Evolutionary conservation across 202 grass and related monocot species (phyloP), one percentile per base, ranked within the genome.

Genomic region (Bolboschoenoplectus hybrid): DNA sequence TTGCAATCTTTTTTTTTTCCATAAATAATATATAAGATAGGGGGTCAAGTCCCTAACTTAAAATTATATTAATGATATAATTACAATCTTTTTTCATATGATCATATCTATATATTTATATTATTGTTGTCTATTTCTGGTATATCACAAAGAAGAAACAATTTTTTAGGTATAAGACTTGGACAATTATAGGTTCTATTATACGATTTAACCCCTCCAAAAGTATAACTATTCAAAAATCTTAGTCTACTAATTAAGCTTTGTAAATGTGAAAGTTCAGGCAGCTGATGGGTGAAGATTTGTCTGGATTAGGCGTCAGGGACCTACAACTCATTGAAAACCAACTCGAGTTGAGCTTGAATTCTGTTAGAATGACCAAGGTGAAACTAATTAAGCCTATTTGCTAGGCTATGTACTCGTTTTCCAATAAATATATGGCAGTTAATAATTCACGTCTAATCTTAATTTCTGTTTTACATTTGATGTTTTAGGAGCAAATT

Each of bases 201-300:
- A 43, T 49, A 46, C 70, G 49, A 50, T 53, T 79, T 39, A 55
- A 53, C 52, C 16, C 57, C 16, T n/a, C 4, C 16, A 19, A 61
- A n/a, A 19, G 3, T 66, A 66, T 7, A 35, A 66, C 19, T 26
- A 52, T 10, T 10, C 9, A 10, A 9, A 10, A 52, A 10, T 52
- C 2, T 52, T 52, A 9, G 50, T 52, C n/a, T 71, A 73, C n/a
- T 40, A 2, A 4, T 4, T 50, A 86, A 53, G 46, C 47, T 39
- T 69, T 86, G 38, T 55, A 56, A 9, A 36, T 79, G 52, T 69
- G 73, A 76, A 26, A 45, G 61, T 89, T 61, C 87, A 97, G 95
- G 89, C 87, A 95, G 78, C 83, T 97, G 89, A 93, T 91, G 87
- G 95, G 95, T 56, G 91, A 93, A 91, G 90, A 97, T 55, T 89